Base-by-base conservation (phyloP, 352 stramenopile genomes). In the Phytophthora europaea region DNA sequence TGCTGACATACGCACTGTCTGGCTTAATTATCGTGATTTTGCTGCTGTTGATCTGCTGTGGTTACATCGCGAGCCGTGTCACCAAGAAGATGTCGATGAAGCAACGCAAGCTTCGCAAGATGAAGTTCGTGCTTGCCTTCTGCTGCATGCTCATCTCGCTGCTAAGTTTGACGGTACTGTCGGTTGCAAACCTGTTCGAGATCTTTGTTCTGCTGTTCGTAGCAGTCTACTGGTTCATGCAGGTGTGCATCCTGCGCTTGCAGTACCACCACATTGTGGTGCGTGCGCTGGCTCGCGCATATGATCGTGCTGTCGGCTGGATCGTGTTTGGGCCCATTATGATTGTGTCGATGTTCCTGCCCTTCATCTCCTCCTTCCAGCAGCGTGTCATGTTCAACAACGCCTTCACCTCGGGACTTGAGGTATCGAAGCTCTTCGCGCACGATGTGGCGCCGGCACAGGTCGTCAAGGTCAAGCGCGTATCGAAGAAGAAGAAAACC, bases 361-460 rank as follows among this genome's bases (percentile, higher is more conserved):
- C 90, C 16, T 97, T 97, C 78, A 90, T 97, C 69, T 85, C 87
- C 20, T 85, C 80, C 10, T 97, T 95, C 83, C 90, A 97, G 80
- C 88, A 97, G 77, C 88, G 90, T 60, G 87, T 97, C 61, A 97
- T 97, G 90, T 97, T 97, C 72, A 97, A 97, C 81, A 94, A 92
- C 67, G 90, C 90, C 26, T 97, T 97, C 73, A 97, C 88, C 55
- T 94, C 90, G 13, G 90, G 90, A 34, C 73, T 97, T 8, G 90
- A 97, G 66, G 90, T 97, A 56, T 95, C 90, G 65, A 97, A 95
- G 80, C 87, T 97, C 34, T 95, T 97, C 67, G 82, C 90, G 20
- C 88, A 97, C 79, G 90, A 97, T 38, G 90, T 93, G 63, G 88
- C 88, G 2, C 87, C 88, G 22, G 76, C 84, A 26, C 87, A 94